These are phyloP conservation scores for Penicillium manginii DNA, from an alignment of 495 filamentous ascomycete genomes.

Conservation along the genomic window DNA sequence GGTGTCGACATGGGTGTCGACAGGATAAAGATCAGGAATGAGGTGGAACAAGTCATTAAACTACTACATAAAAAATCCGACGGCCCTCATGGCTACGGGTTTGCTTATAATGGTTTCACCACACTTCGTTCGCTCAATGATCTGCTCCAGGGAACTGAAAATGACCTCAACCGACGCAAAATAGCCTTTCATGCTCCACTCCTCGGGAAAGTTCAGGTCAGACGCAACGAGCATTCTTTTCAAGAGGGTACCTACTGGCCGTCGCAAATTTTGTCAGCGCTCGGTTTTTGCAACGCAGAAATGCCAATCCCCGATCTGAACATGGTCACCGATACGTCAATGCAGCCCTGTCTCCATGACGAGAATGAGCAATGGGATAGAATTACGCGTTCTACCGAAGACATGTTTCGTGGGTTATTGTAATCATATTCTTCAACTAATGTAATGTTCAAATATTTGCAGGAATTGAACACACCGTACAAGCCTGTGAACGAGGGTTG, in stretches of 20 bases:
- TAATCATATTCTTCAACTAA: too few relatives aligned
- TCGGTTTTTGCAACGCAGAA: not conserved
- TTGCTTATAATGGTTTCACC: slow-evolving; percentile 18
- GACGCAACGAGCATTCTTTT: slow-evolving; percentile 18
- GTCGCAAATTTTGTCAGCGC: not conserved
- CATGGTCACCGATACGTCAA: too few relatives aligned
- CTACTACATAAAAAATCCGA: slow-evolving; percentile 20
- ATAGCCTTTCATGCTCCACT: slow-evolving; percentile 29
- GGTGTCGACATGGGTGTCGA: not conserved
- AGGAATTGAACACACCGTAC: too few relatives aligned
- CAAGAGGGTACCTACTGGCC: not conserved
- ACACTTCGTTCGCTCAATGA: slow-evolving; percentile 24
- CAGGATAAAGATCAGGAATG: slow-evolving; percentile 2
- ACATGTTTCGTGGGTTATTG: too few relatives aligned
- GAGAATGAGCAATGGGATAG: too few relatives aligned
- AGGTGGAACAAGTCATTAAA: slow-evolving; percentile 15
- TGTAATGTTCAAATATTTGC: too few relatives aligned
- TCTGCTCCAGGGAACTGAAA: slow-evolving; percentile 22
- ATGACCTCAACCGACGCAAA: slow-evolving; percentile 9
- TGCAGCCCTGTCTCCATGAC: too few relatives aligned
- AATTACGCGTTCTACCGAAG: too few relatives aligned
- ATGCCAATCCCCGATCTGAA: too few relatives aligned
- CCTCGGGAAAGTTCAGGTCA: slow-evolving; percentile 29
- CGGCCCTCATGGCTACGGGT: slow-evolving; percentile 12
- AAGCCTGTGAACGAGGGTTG: too few relatives aligned